Conservation (phyloP, 2,329 filamentous ascomycete species). For the Fusarium pilosicola region DNA sequence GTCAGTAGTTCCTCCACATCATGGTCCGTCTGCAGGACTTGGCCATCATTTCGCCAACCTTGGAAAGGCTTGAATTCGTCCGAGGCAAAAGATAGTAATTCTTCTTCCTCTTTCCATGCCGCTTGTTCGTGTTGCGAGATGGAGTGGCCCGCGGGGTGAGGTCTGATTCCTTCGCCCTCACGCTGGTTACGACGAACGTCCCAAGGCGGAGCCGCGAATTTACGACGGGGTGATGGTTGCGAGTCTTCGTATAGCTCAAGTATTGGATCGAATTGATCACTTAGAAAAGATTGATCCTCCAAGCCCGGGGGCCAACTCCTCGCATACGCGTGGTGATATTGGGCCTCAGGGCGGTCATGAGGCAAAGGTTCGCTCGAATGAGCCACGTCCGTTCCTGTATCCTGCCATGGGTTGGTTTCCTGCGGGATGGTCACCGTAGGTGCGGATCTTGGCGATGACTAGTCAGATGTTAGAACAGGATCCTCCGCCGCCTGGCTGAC, state of each 20-base stretch:
- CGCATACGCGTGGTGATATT: neutral
- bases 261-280: too few relatives aligned
- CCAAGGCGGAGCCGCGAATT: accelerated
- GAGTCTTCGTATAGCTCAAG: too few relatives aligned
- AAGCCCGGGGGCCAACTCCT: neutral
- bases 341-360: neutral
- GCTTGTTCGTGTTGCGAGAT: accelerated
- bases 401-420: neutral
- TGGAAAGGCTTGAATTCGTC: neutral
- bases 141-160: too few relatives aligned
- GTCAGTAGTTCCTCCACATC: neutral
- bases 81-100: accelerated
- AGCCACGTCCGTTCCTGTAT: neutral
- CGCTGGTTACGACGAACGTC: accelerated
- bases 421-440: neutral
- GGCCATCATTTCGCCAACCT: accelerated
- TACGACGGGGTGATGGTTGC: accelerated
- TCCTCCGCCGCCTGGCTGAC: neutral
- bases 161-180: neutral
- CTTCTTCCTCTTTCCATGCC: accelerated
- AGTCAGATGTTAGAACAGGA: neutral
- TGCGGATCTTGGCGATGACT: neutral
- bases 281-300: neutral
- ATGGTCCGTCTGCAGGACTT: neutral
- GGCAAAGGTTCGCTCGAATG: too few relatives aligned